Conservation (phyloP, 1,139 yeast genomes). For the Diutina mesorugosa region DNA sequence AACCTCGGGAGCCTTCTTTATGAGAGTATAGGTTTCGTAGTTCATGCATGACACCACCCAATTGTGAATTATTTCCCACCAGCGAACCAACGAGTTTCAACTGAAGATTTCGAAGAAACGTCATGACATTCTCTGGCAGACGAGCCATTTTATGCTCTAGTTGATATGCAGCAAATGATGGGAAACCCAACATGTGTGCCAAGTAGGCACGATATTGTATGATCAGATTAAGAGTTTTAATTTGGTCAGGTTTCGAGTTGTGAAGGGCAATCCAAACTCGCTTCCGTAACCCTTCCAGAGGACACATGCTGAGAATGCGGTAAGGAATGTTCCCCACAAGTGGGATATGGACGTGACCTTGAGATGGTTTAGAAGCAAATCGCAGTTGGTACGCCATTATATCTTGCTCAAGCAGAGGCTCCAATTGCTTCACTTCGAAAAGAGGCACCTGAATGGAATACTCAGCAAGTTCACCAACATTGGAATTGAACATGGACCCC, state of each 20-base stretch:
- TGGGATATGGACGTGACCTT: constrained; percentile 36
- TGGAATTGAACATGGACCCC: constrained; percentile 69
- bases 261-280: constrained; percentile 69
- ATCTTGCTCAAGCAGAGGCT: constrained; percentile 12
- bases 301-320: constrained; percentile 47
- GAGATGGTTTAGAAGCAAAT: constrained; percentile 5
- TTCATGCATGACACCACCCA: constrained; percentile 46
- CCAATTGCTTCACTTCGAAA: constrained; percentile 19
- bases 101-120: constrained; percentile 54
- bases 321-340: constrained; percentile 59
- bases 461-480: constrained; percentile 31
- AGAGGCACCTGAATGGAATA: constrained; percentile 22
- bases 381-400: constrained; percentile 15
- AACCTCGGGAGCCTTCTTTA: constrained; percentile 4
- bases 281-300: constrained; percentile 45
- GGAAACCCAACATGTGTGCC: constrained; percentile 63
- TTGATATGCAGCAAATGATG: constrained; percentile 69
- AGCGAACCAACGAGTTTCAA: constrained; percentile 9
- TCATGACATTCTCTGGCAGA: constrained; percentile 59
- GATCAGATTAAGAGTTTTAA: constrained; percentile 43
- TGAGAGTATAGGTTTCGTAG: constrained; percentile 24
- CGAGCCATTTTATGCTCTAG: constrained; percentile 87
- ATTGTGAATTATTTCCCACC: constrained; percentile 13
- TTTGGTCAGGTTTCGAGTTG: constrained; percentile 43
- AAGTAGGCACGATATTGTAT: constrained; percentile 56